These are phyloP conservation scores for Ustilago esculenta DNA, from an alignment of 1,284 basidiomycete species.

Conservation along the genomic window DNA sequence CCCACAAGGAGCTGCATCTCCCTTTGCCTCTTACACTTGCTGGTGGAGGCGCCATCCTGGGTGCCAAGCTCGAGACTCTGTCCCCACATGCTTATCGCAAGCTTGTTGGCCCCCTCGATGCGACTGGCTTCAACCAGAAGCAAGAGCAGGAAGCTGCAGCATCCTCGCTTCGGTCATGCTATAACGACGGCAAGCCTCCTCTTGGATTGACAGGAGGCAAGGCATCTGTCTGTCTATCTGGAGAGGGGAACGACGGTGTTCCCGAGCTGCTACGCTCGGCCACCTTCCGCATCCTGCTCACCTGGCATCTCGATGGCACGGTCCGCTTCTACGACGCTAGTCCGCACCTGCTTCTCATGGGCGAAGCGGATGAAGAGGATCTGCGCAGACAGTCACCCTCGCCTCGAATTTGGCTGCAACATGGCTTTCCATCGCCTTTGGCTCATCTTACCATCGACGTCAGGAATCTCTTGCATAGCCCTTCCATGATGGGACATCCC, in stretches of 20 bases:
- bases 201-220: constrained; percentile 49
- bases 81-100: constrained; percentile 53
- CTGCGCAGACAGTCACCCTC: constrained; percentile 11
- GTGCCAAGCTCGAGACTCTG: constrained; percentile 45
- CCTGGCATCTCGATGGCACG: constrained; percentile 64
- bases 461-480: constrained; percentile 32
- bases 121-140: constrained; percentile 40
- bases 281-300: constrained; percentile 52
- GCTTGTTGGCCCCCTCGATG: constrained; percentile 40
- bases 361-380: constrained; percentile 33
- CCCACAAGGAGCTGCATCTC: constrained; percentile 45
- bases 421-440: constrained; percentile 56
- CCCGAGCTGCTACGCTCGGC: constrained; percentile 25
- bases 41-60: constrained; percentile 57
- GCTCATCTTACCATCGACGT: constrained; percentile 57
- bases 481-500: constrained; percentile 41
- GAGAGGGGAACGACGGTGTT: constrained; percentile 28
- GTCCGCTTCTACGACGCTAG: constrained; percentile 61
- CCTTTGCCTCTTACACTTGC: constrained; percentile 54
- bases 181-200: constrained; percentile 19
- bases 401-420: constrained; percentile 36
- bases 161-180: constrained; percentile 22
- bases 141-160: constrained; percentile 29
- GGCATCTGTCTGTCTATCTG: constrained; percentile 33
- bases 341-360: constrained; percentile 59